Evolutionary conservation across 2,329 filamentous ascomycete genomes (phyloP).

Genomic region (Stachybotrys elegans): DNA sequence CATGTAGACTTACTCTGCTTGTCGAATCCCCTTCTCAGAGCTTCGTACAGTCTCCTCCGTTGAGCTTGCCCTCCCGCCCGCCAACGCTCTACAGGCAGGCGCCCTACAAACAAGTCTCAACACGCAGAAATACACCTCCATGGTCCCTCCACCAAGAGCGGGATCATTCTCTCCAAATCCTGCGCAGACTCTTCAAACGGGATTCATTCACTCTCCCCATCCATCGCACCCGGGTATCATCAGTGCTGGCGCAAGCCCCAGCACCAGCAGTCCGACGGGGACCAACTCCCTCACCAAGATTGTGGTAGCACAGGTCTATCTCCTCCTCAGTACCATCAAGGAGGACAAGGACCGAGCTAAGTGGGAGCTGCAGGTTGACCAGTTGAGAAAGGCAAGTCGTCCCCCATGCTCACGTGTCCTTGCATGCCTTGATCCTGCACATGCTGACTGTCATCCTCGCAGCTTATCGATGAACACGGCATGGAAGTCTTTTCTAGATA

Average conservation of each 20-base stretch:
- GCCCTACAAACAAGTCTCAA: constrained; percentile 24
- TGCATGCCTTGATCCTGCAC: constrained; percentile 3
- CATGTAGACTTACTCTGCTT: constrained; percentile 29
- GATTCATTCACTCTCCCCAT: constrained; percentile 50
- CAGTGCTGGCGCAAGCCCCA: constrained; percentile 57
- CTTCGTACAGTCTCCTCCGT: constrained; percentile 19
- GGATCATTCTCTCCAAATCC: constrained; percentile 61
- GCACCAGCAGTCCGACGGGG: constrained; percentile 58
- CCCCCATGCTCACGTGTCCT: neutral
- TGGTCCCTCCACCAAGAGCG: constrained; percentile 56
- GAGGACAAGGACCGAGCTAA: constrained; percentile 86
- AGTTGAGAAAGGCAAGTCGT: constrained; percentile 76
- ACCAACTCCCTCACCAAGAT: constrained; percentile 77
- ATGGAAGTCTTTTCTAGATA: constrained; percentile 99
- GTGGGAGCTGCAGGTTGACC: constrained; percentile 88
- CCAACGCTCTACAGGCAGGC: constrained; percentile 31
- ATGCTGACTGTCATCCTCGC: constrained; percentile 13
- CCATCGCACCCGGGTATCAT: constrained; percentile 51
- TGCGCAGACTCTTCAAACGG: constrained; percentile 53
- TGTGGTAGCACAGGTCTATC: constrained; percentile 89
- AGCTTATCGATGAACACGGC: constrained; percentile 96
- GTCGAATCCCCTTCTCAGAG: constrained; percentile 18
- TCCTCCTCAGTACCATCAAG: constrained; percentile 89
- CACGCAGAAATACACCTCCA: constrained; percentile 38
- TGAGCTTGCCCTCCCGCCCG: constrained; percentile 29